Evolutionary conservation across 176 grass and related monocot species (phyloP).

Genomic region (Raddia distichophylla): DNA sequence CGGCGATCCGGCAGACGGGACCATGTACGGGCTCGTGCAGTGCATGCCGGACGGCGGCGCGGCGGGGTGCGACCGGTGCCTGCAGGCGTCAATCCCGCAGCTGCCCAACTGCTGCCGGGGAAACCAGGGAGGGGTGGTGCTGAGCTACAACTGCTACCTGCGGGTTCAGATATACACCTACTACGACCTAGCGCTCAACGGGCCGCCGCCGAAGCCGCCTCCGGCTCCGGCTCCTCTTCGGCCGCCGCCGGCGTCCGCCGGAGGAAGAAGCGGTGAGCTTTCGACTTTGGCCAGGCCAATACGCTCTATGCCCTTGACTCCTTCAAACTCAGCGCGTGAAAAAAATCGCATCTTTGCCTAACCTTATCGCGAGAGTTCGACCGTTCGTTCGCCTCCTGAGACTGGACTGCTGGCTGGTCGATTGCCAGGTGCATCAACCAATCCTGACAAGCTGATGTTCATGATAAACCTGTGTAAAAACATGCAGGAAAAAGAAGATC

Average conservation of each 20-base stretch:
- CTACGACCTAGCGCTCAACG: conserved; percentile 29
- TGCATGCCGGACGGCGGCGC: conserved; percentile 50
- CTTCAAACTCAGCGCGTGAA: no score
- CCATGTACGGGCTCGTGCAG: conserved; percentile 57
- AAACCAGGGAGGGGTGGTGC: conserved; percentile 27
- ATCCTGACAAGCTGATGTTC: no score
- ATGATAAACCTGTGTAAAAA: no score
- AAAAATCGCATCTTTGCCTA: no score
- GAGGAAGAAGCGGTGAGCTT: neutral
- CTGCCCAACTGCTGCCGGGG: neutral
- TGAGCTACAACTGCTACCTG: conserved; percentile 47
- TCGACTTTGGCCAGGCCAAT: no score
- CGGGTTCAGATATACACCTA: no score
- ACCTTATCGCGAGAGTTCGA: no score
- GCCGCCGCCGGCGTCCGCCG: neutral
- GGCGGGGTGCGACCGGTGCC: conserved; percentile 39
- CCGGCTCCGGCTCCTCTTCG: neutral
- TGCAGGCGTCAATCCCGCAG: neutral
- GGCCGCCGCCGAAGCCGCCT: neutral
- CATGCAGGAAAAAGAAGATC: no score
- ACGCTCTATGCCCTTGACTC: no score
- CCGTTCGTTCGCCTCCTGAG: no score
- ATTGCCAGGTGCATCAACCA: no score
- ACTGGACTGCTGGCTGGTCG: no score
- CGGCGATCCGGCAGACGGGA: conserved; percentile 21